Evolutionary conservation across 106 monocot genomes (phyloP), one percentile per base, ranked within the genome.

Genomic region (Platanthera guangdongensis): DNA sequence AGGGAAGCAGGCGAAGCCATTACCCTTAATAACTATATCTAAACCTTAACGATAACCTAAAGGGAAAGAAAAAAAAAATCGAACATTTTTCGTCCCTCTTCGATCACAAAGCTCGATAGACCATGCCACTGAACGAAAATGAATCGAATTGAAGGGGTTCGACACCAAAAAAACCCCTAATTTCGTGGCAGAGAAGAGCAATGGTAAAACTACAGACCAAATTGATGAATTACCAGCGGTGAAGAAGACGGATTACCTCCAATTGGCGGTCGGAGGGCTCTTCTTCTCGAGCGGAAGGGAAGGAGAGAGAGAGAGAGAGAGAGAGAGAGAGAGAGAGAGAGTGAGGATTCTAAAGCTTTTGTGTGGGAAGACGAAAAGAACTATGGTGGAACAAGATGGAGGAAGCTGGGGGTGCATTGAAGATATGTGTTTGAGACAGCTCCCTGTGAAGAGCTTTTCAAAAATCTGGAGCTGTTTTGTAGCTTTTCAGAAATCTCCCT

Each of bases 1-100:
- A 95, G 72, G 65, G 94, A 92, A 84, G 92, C 87, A 78, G 92
- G 94, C 84, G 87, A 95, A 57, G 84, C 86, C 94, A 95, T 95
- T 3, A 51, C 18, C 21, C 57, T 73, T 10, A 25, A 67, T 51
- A 22, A 32, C 4, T 39, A 49, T 7, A 11, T 60, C n/a, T 10
- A 51, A 75, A 63, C 25, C 70, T 67, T 39, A 39, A 45, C 6
- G 59, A 46, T 55, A 85, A 51, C 12, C 68, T 54, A 49, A 59
- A 59, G 30, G 8, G 54, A 0, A 65, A 30, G 47, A 49, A 73
- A 5, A 18, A 5, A 18, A 80, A 86, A 77, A 73, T 77, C 19
- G 5, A 2, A 39, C 51, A 80, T 72, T 75, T 83, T 77, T 74
- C 3, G 18, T 39, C 12, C 55, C 55, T 32, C 10, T 12, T 57